phyloP scores from a whole-genome alignment of 1,284 basidiomycete species.

The Paramarasmius palmivorus region DNA sequence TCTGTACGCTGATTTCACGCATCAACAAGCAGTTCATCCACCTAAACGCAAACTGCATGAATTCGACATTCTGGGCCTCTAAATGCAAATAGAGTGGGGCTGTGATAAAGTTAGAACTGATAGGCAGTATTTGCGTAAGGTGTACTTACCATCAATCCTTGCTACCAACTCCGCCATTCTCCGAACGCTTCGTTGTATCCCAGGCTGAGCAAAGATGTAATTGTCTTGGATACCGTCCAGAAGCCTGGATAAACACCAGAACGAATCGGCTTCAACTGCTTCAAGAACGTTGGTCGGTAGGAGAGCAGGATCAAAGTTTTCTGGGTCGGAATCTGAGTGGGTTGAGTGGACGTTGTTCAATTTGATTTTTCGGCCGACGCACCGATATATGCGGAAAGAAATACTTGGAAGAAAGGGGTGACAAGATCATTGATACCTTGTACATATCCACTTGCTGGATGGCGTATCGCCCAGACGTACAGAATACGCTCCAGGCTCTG shows the following conservation, averaged over 20 bases:
- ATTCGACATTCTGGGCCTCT: constrained; percentile 89
- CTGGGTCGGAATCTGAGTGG: constrained; percentile 78
- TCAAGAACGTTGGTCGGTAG: constrained; percentile 71
- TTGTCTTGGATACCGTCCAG: constrained; percentile 97
- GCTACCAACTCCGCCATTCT: constrained; percentile 92
- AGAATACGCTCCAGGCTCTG: constrained; percentile 90
- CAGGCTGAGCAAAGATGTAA: constrained; percentile 93
- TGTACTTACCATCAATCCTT: constrained; percentile 80
- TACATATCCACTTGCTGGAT: constrained; percentile 95
- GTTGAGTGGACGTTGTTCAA: constrained; percentile 11
- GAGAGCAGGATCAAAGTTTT: constrained; percentile 79
- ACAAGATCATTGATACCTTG: constrained; percentile 98
- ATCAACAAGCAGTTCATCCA: constrained; percentile 99
- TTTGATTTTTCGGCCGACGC: constrained; percentile 23
- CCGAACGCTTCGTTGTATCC: constrained; percentile 89
- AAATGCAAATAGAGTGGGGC: constrained; percentile 84
- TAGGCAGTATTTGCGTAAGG: constrained; percentile 3
- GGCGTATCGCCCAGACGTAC: constrained; percentile 97
- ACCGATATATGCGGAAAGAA: constrained; percentile 91
- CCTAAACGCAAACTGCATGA: constrained; percentile 97
- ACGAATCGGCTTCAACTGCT: constrained; percentile 92
- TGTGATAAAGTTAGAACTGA: constrained; percentile 29
- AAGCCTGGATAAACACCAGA: constrained; percentile 94
- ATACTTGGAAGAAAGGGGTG: constrained; percentile 94
- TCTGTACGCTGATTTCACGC: constrained; percentile 93